Base-by-base conservation (phyloP, 2,329 filamentous ascomycete species). In the Drechslera avenae region DNA sequence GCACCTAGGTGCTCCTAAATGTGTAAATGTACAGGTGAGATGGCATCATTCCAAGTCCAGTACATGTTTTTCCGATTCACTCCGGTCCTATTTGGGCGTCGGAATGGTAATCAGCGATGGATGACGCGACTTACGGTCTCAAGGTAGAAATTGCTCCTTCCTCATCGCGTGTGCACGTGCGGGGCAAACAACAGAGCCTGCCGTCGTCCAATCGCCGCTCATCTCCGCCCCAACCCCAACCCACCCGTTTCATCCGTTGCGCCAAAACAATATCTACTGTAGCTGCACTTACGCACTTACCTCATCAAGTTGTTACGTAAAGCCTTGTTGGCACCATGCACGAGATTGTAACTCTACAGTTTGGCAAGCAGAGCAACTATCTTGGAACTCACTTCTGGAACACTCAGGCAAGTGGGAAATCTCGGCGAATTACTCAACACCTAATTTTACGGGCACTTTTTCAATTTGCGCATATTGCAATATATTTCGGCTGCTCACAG, bases 341-440 rank as follows among this genome's bases (percentile, higher is more conserved):
- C 75, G 94, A 99, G 76, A 91, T 97, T 55, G 81, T 99, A 55
- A 97, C 93, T 0, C 79, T 99, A 37, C 94, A 99, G 79, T 86
- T 97, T 53, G 94, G 94, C 35, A 88, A 96, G 71, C 86, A 89
- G 69, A 92, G 89, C 72, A 99, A 99, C 74, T 96, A 97, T 67
- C 78, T 95, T 17, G 92, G 89, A 23, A 95, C 92, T 0, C 94
- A 99, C 77, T 99, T 97, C 74, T 99, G 94, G 94, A 99, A 99
- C 67, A 81, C 89, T 5, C 93, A 96, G 80, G 90, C 90, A 73
- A 51, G 66, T 47, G 40, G 35, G 42, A 50, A 17, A 37, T 28
- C 28, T 35, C 31, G 17, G 23, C 35, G 30, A n/a, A 18, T 12
- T n/a, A 32, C 10, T 37, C 49, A 33, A 35, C 16, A 4, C 13